Evolutionary conservation across 345 rosid genomes (phyloP).

Genomic region (Eucalyptus brandiana): DNA sequence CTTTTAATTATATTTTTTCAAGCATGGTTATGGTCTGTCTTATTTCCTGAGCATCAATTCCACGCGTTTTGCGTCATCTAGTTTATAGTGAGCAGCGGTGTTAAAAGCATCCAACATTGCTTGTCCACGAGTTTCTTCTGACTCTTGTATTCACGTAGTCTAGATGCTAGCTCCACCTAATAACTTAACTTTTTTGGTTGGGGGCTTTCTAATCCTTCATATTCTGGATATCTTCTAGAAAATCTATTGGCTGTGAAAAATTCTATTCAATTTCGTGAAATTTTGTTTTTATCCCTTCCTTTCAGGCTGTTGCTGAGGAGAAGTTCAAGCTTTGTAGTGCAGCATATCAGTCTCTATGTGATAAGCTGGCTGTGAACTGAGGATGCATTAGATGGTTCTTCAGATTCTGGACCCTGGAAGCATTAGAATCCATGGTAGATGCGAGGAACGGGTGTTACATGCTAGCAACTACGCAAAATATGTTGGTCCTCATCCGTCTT

Average conservation of each 20-base stretch:
- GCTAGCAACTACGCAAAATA: not conserved
- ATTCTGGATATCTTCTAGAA: not conserved
- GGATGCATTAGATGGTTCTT: not conserved
- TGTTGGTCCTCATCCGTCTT: not conserved
- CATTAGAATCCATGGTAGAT: not conserved
- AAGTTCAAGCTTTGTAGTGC: conserved; percentile 79
- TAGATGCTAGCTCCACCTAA: not conserved
- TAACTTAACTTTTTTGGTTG: not conserved
- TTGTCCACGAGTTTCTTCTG: not conserved
- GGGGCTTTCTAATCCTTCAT: not conserved
- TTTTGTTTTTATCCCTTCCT: not conserved
- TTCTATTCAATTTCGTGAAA: not conserved
- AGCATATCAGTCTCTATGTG: conserved; percentile 66
- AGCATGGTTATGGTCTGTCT: not conserved
- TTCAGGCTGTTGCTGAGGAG: conserved; percentile 65
- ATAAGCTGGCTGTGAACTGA: conserved; percentile 46
- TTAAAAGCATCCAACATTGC: not conserved
- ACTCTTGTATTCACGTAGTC: not conserved
- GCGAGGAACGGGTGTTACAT: not conserved
- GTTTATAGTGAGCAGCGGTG: not conserved
- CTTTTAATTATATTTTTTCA: not conserved
- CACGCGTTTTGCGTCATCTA: not conserved
- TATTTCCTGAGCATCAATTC: not conserved
- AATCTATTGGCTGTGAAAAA: not conserved
- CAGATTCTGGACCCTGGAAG: not conserved